Base-by-base conservation (phyloP, 805 yeast species). In the Wickerhamomyces rabaulensis region DNA sequence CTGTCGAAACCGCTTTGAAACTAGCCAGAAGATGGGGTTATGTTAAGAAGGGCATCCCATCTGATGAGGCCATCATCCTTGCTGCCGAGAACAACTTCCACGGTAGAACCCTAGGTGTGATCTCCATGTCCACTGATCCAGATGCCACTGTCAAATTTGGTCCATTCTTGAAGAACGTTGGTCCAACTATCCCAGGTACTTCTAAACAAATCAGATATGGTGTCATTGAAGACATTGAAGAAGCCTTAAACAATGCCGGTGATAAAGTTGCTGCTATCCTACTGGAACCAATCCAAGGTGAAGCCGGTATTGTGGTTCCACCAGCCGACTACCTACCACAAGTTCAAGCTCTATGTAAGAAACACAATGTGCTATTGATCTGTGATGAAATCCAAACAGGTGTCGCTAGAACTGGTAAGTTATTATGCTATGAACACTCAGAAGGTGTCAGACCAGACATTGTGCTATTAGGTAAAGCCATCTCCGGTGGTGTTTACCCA, bases 321-420 rank as follows among this genome's bases (percentile, higher is more conserved):
- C 94, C 94, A 54, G 70, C 65, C 42, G 95, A 79, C 58, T 92
- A 91, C 71, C 76, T 92, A 55, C 68, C 81, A 44, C 71, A 74
- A 57, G 96, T 91, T 27, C 78, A 79, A 55, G 81, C 69, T 45
- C 74, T 89, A 52, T 89, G 97, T 73, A 80, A 79, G 59, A 70
- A 89, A 68, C 75, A 91, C 76, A 90, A 92, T 60, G 91, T 88
- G 29, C 73, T 92, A 64, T 78, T 92, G 60, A 91, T 92, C 68
- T 89, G 96, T 63, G 98, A 92, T 66, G 98, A 92, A 74, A 89
- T 92, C 64, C 98, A 92, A 73, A 91, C 98, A 22, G 98, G 98
- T 69, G 80, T 92, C 65, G 98, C 95, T 42, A 84, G 98, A 76
- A 92, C 98, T 25, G 98, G 98, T 62, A 87, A 87, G 72, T 75